Evolutionary conservation across 2,329 filamentous ascomycete genomes (phyloP), one percentile per base, ranked within the genome.

Genomic region (Akanthomyces muscarius): DNA sequence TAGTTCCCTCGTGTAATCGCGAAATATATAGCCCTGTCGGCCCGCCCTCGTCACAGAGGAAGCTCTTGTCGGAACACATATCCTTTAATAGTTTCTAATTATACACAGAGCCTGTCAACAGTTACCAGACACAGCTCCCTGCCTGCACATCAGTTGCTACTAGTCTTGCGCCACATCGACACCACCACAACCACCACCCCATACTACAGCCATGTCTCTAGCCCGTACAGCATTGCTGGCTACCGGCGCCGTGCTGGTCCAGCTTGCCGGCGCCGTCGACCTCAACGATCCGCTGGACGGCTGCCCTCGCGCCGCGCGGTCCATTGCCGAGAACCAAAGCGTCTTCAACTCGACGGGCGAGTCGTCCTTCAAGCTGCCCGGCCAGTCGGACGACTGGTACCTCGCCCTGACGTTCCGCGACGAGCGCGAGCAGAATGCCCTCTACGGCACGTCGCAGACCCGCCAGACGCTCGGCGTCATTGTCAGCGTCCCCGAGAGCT

Each of bases 291-390:
- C 60, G 5, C 60, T 62, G 6, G 60, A 62, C 33, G 52, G 60
- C 60, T 62, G 60, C 33, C 60, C 60, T 18, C 14, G 23, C 10
- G 51, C 52, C 21, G 60, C 33, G 16, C 30, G 23, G 23, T 16
- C 60, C 33, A 30, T 62, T 4, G 52, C 52, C 18, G 16, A 25
- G 30, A 6, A n/a, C 44, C 7, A 50, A 16, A 44, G 30, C 54
- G 38, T 53, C 48, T 59, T 63, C 55, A 63, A 63, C 62, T 58
- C 62, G 41, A 63, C 62, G 6, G 62, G 62, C 62, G 55, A 58
- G 55, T 25, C 54, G 13, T 7, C 54, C 14, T 54, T 59, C 10
- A 23, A 23, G 42, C 47, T 54, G 14, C 18, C 42, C 25, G 16
- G 21, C 23, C 55, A 50, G 45, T 21, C 55, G 13, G 38, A 54